Percentiles rank a stretch among this genome's conserved stretches.
Conservation (phyloP, 1,284 basidiomycete genomes). For the Cystobasidiaceae sp. region DNA sequence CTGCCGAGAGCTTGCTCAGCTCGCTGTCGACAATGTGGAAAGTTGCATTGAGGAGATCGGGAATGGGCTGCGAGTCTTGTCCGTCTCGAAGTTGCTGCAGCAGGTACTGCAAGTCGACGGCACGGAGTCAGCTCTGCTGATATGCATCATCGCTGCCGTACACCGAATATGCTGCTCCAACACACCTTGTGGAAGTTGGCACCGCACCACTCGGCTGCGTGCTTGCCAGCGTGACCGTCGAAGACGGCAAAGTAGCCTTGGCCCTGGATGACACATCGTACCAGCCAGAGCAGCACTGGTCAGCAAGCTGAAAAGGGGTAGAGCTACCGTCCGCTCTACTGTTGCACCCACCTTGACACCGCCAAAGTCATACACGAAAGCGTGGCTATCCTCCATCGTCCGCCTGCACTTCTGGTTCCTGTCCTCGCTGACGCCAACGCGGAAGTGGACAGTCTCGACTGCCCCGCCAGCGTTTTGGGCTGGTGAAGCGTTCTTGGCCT, state of each 20-base stretch:
- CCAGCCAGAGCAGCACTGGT: background rate
- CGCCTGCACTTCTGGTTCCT: conserved; percentile 73
- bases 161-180: background rate
- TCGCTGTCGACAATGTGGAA: conserved; percentile 85
- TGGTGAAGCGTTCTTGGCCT: background rate
- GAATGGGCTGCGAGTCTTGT: conserved; percentile 57
- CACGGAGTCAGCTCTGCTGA: too few species aligned
- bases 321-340: too few species aligned
- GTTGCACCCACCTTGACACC: conserved; percentile 58
- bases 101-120: too few species aligned
- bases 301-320: background rate
- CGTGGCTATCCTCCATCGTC: conserved; percentile 97
- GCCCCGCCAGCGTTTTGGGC: conserved; percentile 36
- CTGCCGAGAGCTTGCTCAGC: conserved; percentile 73
- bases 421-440: conserved; percentile 86
- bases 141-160: too few species aligned
- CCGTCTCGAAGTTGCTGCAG: conserved; percentile 53
- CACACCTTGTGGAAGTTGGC: conserved; percentile 86
- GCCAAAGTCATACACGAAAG: conserved; percentile 90
- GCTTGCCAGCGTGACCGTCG: conserved; percentile 97
- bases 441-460: conserved; percentile 49
- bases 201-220: conserved; percentile 98
- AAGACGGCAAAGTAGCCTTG: conserved; percentile 98
- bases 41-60: conserved; percentile 84
- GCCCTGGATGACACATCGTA: conserved; percentile 54